A percentile compares a stretch with the other conserved stretches of the same genome.
phyloP scores from a whole-genome alignment of 306 rosid genomes.

The Ormosia emarginata region DNA sequence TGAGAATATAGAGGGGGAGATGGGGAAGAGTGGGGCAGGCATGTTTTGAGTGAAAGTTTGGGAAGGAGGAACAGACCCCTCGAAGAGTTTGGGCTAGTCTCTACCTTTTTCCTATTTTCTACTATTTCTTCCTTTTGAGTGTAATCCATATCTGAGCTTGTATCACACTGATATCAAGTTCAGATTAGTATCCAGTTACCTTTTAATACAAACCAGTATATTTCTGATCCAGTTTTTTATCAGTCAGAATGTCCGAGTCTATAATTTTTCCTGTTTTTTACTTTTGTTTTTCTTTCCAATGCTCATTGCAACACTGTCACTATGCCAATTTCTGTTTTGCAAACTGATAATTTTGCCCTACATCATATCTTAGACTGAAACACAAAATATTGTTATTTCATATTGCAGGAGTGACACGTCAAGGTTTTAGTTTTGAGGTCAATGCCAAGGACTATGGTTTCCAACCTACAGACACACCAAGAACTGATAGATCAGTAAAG shows the following conservation, averaged over 20 bases:
- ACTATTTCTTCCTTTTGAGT: no score
- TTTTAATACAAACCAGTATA: no score
- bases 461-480: constrained; percentile 86
- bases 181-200: no score
- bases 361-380: constrained; percentile 6
- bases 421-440: constrained; percentile 78
- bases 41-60: no score
- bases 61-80: no score
- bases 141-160: no score
- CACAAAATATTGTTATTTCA: constrained; percentile 14
- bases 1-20: no score
- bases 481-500: constrained; percentile 93
- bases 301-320: background rate
- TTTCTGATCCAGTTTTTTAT: no score
- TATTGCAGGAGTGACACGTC: constrained; percentile 80
- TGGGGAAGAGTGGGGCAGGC: no score
- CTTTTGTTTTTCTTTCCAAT: background rate
- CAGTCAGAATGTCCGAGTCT: background rate
- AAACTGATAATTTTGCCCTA: constrained; percentile 12
- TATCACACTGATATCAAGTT: no score
- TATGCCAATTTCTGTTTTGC: background rate
- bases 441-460: constrained; percentile 85
- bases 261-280: background rate
- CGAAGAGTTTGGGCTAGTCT: no score
- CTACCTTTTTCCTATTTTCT: no score